phyloP scores from a whole-genome alignment of 352 stramenopile species.

The Pythium pyrilobum region DNA sequence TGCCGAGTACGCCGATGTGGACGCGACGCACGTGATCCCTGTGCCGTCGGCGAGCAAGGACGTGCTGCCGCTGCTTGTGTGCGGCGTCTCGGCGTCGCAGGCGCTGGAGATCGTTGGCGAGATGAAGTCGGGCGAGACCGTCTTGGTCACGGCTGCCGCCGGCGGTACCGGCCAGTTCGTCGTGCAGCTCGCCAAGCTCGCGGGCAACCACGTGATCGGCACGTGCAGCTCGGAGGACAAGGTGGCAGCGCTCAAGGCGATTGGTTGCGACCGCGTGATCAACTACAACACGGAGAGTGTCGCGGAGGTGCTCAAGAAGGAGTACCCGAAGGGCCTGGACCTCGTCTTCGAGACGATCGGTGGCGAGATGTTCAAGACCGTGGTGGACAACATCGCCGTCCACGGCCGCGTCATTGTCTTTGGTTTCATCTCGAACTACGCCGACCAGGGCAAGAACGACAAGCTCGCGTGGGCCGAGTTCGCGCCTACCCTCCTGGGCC shows the following conservation, averaged over 20 bases:
- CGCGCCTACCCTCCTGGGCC: slow-evolving; percentile 20
- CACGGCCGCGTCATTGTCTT: slow-evolving; percentile 59
- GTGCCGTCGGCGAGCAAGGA: slow-evolving; percentile 19
- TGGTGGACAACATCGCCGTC: slow-evolving; percentile 50
- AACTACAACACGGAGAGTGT: slow-evolving; percentile 82
- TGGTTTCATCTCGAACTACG: slow-evolving; percentile 48
- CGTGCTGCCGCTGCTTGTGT: slow-evolving; percentile 32
- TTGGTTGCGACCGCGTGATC: slow-evolving; percentile 75
- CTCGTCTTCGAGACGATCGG: slow-evolving; percentile 66
- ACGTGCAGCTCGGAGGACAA: slow-evolving; percentile 84
- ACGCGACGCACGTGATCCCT: slow-evolving; percentile 26
- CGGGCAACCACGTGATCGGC: slow-evolving; percentile 75
- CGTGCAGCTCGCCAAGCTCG: slow-evolving; percentile 80
- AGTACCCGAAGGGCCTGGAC: slow-evolving; percentile 63
- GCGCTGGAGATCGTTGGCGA: slow-evolving; percentile 49
- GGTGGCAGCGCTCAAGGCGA: slow-evolving; percentile 62
- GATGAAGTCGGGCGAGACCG: slow-evolving; percentile 52
- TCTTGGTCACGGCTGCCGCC: slow-evolving; percentile 52
- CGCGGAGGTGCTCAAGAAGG: slow-evolving; percentile 47
- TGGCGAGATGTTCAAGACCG: slow-evolving; percentile 42
- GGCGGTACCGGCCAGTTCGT: slow-evolving; percentile 83
- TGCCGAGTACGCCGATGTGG: slow-evolving; percentile 40
- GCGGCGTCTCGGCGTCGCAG: slow-evolving; percentile 35
- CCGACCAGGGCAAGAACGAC: slow-evolving; percentile 21
- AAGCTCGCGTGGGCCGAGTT: slow-evolving; percentile 13